These are phyloP conservation scores for Pelargonium citronellum DNA, from an alignment of 441 rosid genomes.

Conservation along the genomic window DNA sequence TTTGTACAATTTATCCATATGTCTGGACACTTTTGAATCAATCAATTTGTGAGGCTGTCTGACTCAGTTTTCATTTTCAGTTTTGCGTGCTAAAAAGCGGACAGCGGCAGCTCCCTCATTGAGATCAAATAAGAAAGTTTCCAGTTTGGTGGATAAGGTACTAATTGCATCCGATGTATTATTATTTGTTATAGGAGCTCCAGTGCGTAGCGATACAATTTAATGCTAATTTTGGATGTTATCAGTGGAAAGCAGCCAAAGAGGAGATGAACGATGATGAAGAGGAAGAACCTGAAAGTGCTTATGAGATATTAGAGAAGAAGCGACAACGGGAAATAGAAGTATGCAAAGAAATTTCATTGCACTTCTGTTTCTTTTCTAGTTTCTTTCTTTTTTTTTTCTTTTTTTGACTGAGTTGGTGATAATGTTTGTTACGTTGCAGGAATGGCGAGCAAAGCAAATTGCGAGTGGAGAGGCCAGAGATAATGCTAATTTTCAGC, in stretches of 20 bases:
- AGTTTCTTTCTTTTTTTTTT: not conserved
- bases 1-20: too few species aligned
- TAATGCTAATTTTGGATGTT: slow-evolving; percentile 14
- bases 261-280: slow-evolving; percentile 82
- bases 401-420: not conserved
- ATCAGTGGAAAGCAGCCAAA: slow-evolving; percentile 97
- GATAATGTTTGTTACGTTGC: slow-evolving; percentile 21
- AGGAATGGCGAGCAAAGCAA: slow-evolving; percentile 86
- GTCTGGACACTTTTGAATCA: not conserved
- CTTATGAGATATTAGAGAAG: slow-evolving; percentile 55
- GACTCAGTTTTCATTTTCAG: slow-evolving; percentile 30
- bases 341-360: slow-evolving; percentile 29
- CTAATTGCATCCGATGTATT: slow-evolving; percentile 8
- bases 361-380: not conserved
- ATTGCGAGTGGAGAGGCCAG: slow-evolving; percentile 87
- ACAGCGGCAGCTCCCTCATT: slow-evolving; percentile 64
- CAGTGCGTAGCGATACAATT: not conserved
- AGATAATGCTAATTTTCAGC: slow-evolving; percentile 96
- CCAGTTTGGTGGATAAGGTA: slow-evolving; percentile 95
- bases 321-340: slow-evolving; percentile 80
- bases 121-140: slow-evolving; percentile 87
- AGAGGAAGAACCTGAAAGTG: slow-evolving; percentile 67
- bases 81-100: slow-evolving; percentile 61
- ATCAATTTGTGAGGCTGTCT: not conserved
- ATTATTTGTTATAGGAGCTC: slow-evolving; percentile 8